Percentiles rank a stretch among this genome's conserved stretches.
Evolutionary conservation across 768 basidiomycete genomes (phyloP).

Genomic region (Termitomyces sp.): DNA sequence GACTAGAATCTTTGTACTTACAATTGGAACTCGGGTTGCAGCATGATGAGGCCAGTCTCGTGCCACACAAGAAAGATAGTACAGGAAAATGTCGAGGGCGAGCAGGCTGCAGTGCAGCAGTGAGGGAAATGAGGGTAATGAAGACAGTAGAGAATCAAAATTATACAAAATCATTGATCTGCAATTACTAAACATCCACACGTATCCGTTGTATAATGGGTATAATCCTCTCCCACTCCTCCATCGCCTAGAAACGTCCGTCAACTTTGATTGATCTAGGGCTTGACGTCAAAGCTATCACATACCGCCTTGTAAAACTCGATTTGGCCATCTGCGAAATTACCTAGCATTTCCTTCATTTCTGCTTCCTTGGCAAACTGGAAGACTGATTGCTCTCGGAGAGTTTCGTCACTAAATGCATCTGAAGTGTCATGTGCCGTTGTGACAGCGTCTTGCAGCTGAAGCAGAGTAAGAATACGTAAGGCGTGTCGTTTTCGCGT

Average conservation of each 20-base stretch:
- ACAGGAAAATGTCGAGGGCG: no score
- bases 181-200: conserved; percentile 69
- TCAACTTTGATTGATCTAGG: neutral
- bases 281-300: conserved; percentile 26
- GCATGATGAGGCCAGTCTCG: no score
- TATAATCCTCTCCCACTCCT: conserved; percentile 96
- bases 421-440: conserved; percentile 95
- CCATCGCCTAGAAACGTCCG: conserved; percentile 65
- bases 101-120: no score
- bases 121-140: no score
- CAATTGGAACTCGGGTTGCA: no score
- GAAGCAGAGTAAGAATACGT: neutral
- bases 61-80: no score
- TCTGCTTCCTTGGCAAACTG: conserved; percentile 89
- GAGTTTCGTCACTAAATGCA: conserved; percentile 93
- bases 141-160: neutral
- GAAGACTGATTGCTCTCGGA: conserved; percentile 88
- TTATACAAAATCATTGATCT: conserved; percentile 6
- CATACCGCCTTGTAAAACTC: conserved; percentile 82
- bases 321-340: conserved; percentile 91
- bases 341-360: conserved; percentile 93
- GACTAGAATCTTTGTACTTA: no score
- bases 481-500: neutral
- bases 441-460: conserved; percentile 96
- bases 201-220: conserved; percentile 91